Conservation (phyloP, 495 filamentous ascomycete genomes). For the Elasticomyces elasticus region DNA sequence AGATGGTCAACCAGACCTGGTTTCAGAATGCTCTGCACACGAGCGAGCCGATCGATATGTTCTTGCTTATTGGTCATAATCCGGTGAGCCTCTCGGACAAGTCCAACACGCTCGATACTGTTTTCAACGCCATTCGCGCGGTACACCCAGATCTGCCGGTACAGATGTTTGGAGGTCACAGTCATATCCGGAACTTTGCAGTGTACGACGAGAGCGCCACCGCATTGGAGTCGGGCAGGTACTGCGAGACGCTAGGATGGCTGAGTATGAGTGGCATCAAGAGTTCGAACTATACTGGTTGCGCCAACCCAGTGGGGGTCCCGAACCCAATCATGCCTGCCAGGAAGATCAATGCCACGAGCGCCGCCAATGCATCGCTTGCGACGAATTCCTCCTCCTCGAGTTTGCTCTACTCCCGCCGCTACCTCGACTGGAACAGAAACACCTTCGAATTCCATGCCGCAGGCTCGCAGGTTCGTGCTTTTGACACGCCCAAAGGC, state of each 20-base stretch:
- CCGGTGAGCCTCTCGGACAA: slow-evolving; percentile 21
- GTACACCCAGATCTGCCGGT: slow-evolving; percentile 30
- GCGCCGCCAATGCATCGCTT: slow-evolving; percentile 17
- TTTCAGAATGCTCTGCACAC: slow-evolving; percentile 33
- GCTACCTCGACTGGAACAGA: slow-evolving; percentile 32
- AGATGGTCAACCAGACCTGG: slow-evolving; percentile 32
- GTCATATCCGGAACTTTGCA: slow-evolving; percentile 32
- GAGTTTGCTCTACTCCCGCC: slow-evolving; percentile 17
- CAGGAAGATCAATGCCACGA: slow-evolving; percentile 18
- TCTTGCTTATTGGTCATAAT: slow-evolving; percentile 35
- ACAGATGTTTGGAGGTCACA: slow-evolving; percentile 37
- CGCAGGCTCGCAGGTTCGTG: slow-evolving; percentile 26
- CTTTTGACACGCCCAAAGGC: slow-evolving; percentile 28
- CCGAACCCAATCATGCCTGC: slow-evolving; percentile 39
- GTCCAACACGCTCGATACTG: slow-evolving; percentile 25
- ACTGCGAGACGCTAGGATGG: slow-evolving; percentile 40
- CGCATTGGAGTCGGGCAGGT: slow-evolving; percentile 33
- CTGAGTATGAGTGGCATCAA: slow-evolving; percentile 35
- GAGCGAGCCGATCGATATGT: slow-evolving; percentile 32
- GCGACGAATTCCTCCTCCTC: slow-evolving; percentile 20
- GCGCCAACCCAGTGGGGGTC: slow-evolving; percentile 33
- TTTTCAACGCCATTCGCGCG: slow-evolving; percentile 31
- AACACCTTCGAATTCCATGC: slow-evolving; percentile 35
- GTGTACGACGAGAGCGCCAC: slow-evolving; percentile 33
- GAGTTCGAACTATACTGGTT: slow-evolving; percentile 14